phyloP scores from a whole-genome alignment of 345 rosid genomes.

The Arabis alpina region DNA sequence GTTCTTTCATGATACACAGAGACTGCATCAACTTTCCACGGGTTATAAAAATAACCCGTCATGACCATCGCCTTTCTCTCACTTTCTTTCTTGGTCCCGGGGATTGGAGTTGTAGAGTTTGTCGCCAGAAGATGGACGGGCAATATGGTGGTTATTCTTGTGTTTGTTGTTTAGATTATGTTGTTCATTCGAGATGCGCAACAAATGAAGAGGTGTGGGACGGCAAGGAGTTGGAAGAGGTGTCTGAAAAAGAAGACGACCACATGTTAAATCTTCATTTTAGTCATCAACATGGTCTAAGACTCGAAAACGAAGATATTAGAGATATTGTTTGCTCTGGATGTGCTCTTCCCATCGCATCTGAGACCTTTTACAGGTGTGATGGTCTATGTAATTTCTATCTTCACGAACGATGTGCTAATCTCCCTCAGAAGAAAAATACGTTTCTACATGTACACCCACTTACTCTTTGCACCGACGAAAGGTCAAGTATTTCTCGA shows the following conservation, averaged over 20 bases:
- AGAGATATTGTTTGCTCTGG: conserved; percentile 2
- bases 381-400: neutral
- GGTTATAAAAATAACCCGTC: neutral
- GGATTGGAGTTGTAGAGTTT: neutral
- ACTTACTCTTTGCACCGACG: neutral
- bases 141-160: neutral
- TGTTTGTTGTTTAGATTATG: neutral
- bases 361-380: conserved; percentile 1
- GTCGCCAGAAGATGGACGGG: neutral
- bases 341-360: neutral
- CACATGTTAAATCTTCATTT: neutral
- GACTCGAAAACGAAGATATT: neutral
- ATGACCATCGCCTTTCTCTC: neutral
- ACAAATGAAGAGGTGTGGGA: neutral
- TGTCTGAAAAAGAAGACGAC: neutral
- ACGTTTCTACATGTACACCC: conserved; percentile 4
- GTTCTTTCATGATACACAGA: conserved; percentile 19
- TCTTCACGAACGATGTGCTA: neutral
- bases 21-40: neutral
- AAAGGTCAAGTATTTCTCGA: neutral
- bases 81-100: conserved; percentile 2
- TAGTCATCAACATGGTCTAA: neutral
- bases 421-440: neutral
- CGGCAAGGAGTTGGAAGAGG: neutral
- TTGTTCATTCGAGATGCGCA: conserved; percentile 5